Conservation (phyloP, 2,329 filamentous ascomycete species). For the Pseudopyrenochaeta lycopersici region DNA sequence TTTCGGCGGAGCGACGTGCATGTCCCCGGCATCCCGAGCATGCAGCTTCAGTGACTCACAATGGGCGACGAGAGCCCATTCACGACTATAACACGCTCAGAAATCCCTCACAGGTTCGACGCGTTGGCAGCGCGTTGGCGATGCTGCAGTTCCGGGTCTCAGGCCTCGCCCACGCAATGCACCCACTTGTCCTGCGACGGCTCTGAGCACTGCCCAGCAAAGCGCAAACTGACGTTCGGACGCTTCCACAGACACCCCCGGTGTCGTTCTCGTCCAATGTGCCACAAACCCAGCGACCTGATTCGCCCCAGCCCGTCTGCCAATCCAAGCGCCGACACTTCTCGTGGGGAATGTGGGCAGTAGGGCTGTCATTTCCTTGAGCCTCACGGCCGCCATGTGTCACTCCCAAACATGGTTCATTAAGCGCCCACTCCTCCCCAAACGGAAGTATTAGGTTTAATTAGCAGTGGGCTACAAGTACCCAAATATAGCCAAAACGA, state of each 20-base stretch:
- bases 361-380: slow-evolving; percentile 32
- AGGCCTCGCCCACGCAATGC: slow-evolving; percentile 38
- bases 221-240: slow-evolving; percentile 14
- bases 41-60: slow-evolving; percentile 47
- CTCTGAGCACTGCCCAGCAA: slow-evolving; percentile 14
- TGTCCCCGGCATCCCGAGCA: slow-evolving; percentile 25
- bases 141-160: slow-evolving; percentile 36
- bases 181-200: slow-evolving; percentile 5
- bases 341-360: slow-evolving; percentile 23
- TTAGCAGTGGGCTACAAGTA: slow-evolving; percentile 14
- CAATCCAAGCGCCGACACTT: slow-evolving; percentile 41
- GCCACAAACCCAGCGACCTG: slow-evolving; percentile 8
- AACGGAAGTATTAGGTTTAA: slow-evolving; percentile 33
- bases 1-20: slow-evolving; percentile 38
- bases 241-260: slow-evolving; percentile 29
- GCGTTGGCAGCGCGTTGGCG: slow-evolving; percentile 44
- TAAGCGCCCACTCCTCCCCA: slow-evolving; percentile 40
- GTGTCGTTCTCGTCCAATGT: slow-evolving; percentile 22
- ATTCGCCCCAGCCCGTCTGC: slow-evolving; percentile 33
- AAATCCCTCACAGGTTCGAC: slow-evolving; percentile 34
- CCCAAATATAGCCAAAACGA: slow-evolving; percentile 47
- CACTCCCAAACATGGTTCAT: slow-evolving; percentile 28
- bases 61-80: slow-evolving; percentile 35
- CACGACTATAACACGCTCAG: slow-evolving; percentile 51
- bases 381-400: slow-evolving; percentile 40